These are phyloP conservation scores for sunflower (Helianthus annuus) DNA, from an alignment of 129 eudicot genomes.

Conservation along the genomic window DNA sequence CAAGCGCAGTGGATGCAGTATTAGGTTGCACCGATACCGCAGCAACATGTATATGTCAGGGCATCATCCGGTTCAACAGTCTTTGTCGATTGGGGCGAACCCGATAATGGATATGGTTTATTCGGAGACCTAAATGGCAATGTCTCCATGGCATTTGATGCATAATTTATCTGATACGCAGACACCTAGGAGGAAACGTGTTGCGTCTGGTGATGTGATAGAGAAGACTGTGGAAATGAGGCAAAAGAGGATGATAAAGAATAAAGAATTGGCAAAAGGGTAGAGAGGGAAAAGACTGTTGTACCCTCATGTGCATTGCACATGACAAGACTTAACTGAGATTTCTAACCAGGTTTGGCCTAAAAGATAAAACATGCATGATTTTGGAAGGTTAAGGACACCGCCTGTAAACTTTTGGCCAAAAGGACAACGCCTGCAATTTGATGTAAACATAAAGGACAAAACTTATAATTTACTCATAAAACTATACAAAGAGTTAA, in stretches of 20 bases:
- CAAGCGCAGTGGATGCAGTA: slow-evolving; percentile 67
- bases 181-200: slow-evolving; percentile 75
- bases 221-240: slow-evolving; percentile 96
- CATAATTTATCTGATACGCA: slow-evolving; percentile 85
- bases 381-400: too few species aligned
- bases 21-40: slow-evolving; percentile 46
- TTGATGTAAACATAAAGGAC: too few species aligned
- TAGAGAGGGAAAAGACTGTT: too few species aligned
- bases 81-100: slow-evolving; percentile 54
- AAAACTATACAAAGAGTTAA: too few species aligned
- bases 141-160: slow-evolving; percentile 72
- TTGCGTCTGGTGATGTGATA: slow-evolving; percentile 66
- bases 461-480: too few species aligned
- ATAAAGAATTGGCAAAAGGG: slow-evolving; percentile 97
- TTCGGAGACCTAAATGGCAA: slow-evolving; percentile 60
- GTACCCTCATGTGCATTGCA: too few species aligned
- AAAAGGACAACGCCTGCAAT: too few species aligned
- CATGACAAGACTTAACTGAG: too few species aligned
- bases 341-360: too few species aligned
- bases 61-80: slow-evolving; percentile 56
- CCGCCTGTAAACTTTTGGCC: too few species aligned
- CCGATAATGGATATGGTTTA: slow-evolving; percentile 62
- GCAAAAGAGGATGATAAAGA: slow-evolving; percentile 98
- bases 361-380: too few species aligned
- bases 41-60: slow-evolving; percentile 61